Percentiles rank a stretch among this genome's conserved stretches.
phyloP scores from a whole-genome alignment of 345 rosid genomes.

The Noccaea caerulescens region DNA sequence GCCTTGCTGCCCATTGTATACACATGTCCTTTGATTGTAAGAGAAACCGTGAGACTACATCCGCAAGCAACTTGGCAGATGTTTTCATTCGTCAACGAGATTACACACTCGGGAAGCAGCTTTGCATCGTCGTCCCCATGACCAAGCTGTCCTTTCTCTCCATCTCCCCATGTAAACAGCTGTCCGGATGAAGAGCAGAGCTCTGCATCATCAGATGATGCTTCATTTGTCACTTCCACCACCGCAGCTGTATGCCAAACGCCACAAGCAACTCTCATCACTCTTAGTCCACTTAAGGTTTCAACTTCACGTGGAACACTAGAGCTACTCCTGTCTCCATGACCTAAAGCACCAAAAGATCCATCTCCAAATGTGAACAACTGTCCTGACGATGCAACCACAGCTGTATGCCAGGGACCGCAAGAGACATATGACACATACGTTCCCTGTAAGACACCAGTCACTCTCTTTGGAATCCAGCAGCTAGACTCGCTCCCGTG shows the following conservation, averaged over 20 bases:
- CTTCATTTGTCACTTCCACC: constrained; percentile 56
- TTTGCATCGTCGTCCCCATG: constrained; percentile 71
- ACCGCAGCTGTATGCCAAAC: constrained; percentile 94
- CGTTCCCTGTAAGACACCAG: constrained; percentile 59
- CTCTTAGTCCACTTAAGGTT: constrained; percentile 57
- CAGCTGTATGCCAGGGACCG: constrained; percentile 93
- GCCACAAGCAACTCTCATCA: constrained; percentile 80
- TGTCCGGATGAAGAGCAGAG: constrained; percentile 50
- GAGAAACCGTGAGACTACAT: constrained; percentile 67
- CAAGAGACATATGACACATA: constrained; percentile 67
- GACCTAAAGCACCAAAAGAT: constrained; percentile 86
- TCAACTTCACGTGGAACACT: constrained; percentile 78
- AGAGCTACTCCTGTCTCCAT: constrained; percentile 67
- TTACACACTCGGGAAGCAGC: constrained; percentile 64
- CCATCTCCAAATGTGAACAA: constrained; percentile 97
- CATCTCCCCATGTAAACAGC: constrained; percentile 92
- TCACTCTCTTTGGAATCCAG: constrained; percentile 80
- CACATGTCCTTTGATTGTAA: constrained; percentile 67
- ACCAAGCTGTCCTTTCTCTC: constrained; percentile 75
- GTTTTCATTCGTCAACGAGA: constrained; percentile 49
- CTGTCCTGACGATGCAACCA: constrained; percentile 68
- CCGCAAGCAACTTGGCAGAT: constrained; percentile 78
- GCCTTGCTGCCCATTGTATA: constrained; percentile 79
- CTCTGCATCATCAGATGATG: constrained; percentile 46
- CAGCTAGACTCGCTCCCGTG: constrained; percentile 78